Evolutionary conservation across 1,139 yeast species (phyloP).

Genomic region (Yamadazyma kanchanaburiensis): DNA sequence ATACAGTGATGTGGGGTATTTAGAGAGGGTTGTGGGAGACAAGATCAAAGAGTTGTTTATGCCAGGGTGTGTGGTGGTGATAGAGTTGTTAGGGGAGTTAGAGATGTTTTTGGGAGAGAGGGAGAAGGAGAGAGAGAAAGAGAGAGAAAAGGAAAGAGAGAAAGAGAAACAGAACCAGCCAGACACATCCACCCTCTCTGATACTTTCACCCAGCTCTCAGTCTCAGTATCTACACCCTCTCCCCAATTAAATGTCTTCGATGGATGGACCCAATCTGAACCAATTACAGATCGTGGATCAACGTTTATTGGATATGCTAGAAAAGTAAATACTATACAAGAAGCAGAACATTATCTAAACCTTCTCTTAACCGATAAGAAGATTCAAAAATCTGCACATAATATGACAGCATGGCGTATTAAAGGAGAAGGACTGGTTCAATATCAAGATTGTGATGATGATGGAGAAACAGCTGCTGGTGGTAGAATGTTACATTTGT

Average conservation of each 20-base stretch:
- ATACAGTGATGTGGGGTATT: conserved; percentile 41
- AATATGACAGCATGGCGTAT: conserved; percentile 88
- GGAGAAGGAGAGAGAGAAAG: conserved; percentile 9
- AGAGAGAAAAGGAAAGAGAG: conserved; percentile 1
- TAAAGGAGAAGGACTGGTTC: conserved; percentile 46
- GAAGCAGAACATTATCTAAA: conserved; percentile 59
- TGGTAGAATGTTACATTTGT: conserved; percentile 73
- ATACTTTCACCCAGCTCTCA: no score
- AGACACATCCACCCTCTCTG: no score
- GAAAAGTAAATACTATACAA: conserved; percentile 54
- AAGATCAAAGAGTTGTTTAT: conserved; percentile 48
- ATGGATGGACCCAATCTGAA: conserved; percentile 75
- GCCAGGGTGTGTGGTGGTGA: conserved; percentile 70
- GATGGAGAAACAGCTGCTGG: conserved; percentile 99
- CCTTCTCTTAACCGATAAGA: conserved; percentile 57
- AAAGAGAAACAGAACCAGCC: conserved; percentile 7
- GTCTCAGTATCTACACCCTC: conserved; percentile 22
- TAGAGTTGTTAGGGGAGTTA: conserved; percentile 69
- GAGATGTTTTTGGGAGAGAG: conserved; percentile 45
- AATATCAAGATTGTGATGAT: conserved; percentile 85
- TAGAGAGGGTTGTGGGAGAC: conserved; percentile 42
- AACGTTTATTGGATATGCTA: conserved; percentile 76
- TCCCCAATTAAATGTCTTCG: no score
- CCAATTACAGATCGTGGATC: conserved; percentile 82
- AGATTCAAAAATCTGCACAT: conserved; percentile 68